phyloP scores from a whole-genome alignment of 2,329 filamentous ascomycete species.

The Fulvia fulva region DNA sequence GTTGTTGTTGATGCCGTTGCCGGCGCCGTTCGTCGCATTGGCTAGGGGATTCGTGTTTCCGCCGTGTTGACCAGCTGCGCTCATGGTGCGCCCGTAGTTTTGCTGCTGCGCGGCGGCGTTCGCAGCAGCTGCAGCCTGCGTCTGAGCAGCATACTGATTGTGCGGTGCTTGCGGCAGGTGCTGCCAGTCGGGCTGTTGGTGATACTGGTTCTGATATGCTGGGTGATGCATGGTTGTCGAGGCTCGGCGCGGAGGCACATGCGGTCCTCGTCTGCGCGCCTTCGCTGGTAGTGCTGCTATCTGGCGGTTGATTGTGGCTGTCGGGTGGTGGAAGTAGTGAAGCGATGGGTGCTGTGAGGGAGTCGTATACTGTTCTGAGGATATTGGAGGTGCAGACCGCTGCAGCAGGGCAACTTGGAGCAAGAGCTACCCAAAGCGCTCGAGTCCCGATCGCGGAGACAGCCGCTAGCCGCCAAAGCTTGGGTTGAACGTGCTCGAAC shows the following conservation, averaged over 20 bases:
- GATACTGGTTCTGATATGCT: conserved; percentile 58
- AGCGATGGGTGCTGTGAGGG: neutral
- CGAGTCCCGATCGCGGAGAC: neutral
- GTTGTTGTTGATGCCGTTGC: conserved; percentile 21
- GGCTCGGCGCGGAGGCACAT: conserved; percentile 19
- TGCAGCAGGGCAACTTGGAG: neutral
- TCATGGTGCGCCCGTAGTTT: conserved; percentile 29
- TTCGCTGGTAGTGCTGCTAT: neutral
- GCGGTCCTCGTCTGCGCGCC: conserved; percentile 17
- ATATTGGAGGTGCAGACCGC: neutral
- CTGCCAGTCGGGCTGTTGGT: conserved; percentile 64
- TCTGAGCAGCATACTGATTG: conserved; percentile 40
- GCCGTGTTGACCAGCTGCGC: conserved; percentile 36
- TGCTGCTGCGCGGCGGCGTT: conserved; percentile 39
- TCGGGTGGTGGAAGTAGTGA: neutral
- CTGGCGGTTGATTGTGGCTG: neutral
- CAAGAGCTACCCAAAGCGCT: neutral
- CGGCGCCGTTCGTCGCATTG: conserved; percentile 25
- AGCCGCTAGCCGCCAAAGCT: neutral
- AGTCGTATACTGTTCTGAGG: neutral
- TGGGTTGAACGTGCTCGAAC: neutral
- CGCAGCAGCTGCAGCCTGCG: conserved; percentile 46
- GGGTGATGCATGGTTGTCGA: conserved; percentile 47
- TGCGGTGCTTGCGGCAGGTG: conserved; percentile 55
- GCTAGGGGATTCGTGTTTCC: conserved; percentile 20